Percentiles rank a stretch among this genome's conserved stretches.
phyloP scores from a whole-genome alignment of 2,329 filamentous ascomycete genomes.

The Fusarium brachygibbosum region DNA sequence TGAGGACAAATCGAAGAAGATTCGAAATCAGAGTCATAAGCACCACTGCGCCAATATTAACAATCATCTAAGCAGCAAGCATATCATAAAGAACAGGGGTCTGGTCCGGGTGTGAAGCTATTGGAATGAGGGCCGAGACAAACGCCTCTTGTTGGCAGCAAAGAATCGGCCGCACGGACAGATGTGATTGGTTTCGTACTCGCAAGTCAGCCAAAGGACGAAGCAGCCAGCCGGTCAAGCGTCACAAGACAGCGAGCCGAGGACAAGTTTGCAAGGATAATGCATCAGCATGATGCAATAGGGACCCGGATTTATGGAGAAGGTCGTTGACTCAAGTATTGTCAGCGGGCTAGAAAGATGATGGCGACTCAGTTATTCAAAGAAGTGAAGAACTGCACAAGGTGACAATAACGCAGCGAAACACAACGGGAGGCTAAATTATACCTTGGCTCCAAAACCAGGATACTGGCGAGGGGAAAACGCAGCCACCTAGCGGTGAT shows the following conservation, averaged over 20 bases:
- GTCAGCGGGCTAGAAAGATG: constrained; percentile 33
- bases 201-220: constrained; percentile 40
- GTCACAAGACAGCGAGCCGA: constrained; percentile 46
- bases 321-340: constrained; percentile 40
- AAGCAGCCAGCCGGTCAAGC: constrained; percentile 38
- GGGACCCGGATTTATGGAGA: constrained; percentile 45
- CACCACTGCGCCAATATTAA: constrained; percentile 10
- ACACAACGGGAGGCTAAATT: constrained; percentile 25
- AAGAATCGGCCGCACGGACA: constrained; percentile 37
- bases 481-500: constrained; percentile 34
- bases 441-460: constrained; percentile 18
- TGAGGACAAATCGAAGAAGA: constrained; percentile 13
- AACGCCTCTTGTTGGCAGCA: constrained; percentile 45
- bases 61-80: constrained; percentile 24
- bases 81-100: constrained; percentile 41
- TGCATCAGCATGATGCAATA: constrained; percentile 51
- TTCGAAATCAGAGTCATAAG: constrained; percentile 20
- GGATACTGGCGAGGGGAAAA: constrained; percentile 28
- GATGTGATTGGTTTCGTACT: constrained; percentile 45
- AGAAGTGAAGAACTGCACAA: constrained; percentile 24
- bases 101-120: constrained; percentile 39
- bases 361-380: constrained; percentile 26
- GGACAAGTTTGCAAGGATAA: constrained; percentile 35
- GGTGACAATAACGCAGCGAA: constrained; percentile 17
- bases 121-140: constrained; percentile 47